phyloP scores from a whole-genome alignment of 805 yeast genomes.

The Hanseniaspora valbyensis region DNA sequence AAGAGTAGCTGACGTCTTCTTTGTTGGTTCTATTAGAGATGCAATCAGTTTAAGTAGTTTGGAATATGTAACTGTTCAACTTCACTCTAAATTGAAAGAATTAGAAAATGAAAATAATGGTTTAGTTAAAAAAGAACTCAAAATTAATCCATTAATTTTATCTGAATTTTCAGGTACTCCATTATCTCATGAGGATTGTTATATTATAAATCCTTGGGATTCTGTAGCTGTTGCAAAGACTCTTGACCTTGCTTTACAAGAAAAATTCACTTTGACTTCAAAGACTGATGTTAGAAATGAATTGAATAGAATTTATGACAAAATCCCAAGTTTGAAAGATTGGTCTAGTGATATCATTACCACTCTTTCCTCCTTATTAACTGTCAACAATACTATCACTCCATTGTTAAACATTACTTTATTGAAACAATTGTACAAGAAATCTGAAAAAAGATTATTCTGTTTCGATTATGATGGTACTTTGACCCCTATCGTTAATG shows the following conservation, averaged over 20 bases:
- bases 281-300: conserved; percentile 36
- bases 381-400: conserved; percentile 42
- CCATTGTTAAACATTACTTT: conserved; percentile 73
- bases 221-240: conserved; percentile 82
- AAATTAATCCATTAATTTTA: conserved; percentile 52
- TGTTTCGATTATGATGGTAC: conserved; percentile 97
- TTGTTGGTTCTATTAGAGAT: conserved; percentile 84
- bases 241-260: conserved; percentile 51
- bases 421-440: conserved; percentile 46
- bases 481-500: conserved; percentile 86
- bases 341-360: conserved; percentile 64
- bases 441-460: conserved; percentile 60
- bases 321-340: conserved; percentile 64
- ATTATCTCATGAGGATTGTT: conserved; percentile 56
- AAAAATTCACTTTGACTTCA: conserved; percentile 37
- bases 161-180: conserved; percentile 92
- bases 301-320: conserved; percentile 38
- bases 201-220: conserved; percentile 94
- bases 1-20: conserved; percentile 79
- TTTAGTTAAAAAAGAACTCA: conserved; percentile 34
- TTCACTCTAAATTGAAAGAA: conserved; percentile 28
- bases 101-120: conserved; percentile 22
- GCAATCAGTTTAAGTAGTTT: conserved; percentile 94
- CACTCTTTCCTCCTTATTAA: conserved; percentile 33
- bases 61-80: conserved; percentile 83